These are phyloP conservation scores for Ehretia macrophylla DNA, from an alignment of 257 asterid species.

Conservation along the genomic window DNA sequence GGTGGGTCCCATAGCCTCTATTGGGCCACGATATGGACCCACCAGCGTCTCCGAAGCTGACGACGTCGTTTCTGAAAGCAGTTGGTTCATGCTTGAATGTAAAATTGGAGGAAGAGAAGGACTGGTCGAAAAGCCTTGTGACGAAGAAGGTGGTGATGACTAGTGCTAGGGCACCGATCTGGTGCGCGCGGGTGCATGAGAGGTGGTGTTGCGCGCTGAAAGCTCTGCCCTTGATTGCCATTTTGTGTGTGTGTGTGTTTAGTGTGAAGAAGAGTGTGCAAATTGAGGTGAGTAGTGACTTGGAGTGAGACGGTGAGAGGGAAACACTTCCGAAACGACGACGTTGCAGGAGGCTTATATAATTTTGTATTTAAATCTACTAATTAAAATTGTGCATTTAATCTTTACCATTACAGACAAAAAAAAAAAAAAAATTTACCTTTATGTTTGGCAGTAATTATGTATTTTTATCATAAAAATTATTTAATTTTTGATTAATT, in stretches of 20 bases:
- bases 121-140: conserved; percentile 69
- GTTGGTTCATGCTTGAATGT: not conserved
- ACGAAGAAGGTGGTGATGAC: conserved; percentile 71
- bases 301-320: too few species aligned
- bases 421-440: too few species aligned
- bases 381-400: too few species aligned
- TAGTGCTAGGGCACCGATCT: conserved; percentile 74
- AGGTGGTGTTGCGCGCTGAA: conserved; percentile 23
- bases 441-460: too few species aligned
- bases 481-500: too few species aligned
- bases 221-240: not conserved
- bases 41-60: conserved; percentile 10
- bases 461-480: too few species aligned
- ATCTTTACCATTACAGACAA: too few species aligned
- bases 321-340: not conserved
- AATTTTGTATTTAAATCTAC: too few species aligned
- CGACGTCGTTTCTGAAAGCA: conserved; percentile 25
- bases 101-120: conserved; percentile 30
- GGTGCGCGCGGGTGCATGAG: conserved; percentile 64
- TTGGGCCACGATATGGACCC: conserved; percentile 38
- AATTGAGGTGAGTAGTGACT: not conserved
- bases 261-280: not conserved
- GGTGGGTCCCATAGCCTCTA: conserved; percentile 42
- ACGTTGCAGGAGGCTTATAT: not conserved
- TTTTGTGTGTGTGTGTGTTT: not conserved